phyloP scores from a whole-genome alignment of 2,329 filamentous ascomycete species.

The Verruconis gallopava region DNA sequence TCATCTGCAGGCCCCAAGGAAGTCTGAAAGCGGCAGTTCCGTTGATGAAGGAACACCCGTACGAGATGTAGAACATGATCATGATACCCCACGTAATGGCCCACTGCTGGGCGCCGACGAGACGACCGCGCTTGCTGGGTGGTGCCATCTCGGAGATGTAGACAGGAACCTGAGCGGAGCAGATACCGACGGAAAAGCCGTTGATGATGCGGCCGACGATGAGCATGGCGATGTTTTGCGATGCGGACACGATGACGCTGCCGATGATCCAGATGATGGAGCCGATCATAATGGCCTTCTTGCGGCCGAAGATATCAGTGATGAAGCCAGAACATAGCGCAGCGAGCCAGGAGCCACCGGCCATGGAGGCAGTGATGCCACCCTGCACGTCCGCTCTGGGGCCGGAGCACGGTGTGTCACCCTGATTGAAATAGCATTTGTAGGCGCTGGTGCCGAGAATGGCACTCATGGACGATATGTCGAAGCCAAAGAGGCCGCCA shows the following conservation, averaged over 20 bases:
- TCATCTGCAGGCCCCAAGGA: conserved; percentile 26
- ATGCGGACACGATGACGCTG: conserved; percentile 47
- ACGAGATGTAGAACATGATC: conserved; percentile 25
- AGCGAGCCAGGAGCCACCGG: conserved; percentile 56
- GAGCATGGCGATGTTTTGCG: conserved; percentile 57
- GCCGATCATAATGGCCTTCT: conserved; percentile 40
- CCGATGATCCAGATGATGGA: conserved; percentile 43
- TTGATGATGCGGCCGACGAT: conserved; percentile 56
- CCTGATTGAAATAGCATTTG: conserved; percentile 57
- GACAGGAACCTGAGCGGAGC: conserved; percentile 54
- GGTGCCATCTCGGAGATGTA: conserved; percentile 56
- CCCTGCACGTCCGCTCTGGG: conserved; percentile 46
- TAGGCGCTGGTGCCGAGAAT: conserved; percentile 54
- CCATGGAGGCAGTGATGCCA: conserved; percentile 58
- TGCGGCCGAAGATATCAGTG: conserved; percentile 44
- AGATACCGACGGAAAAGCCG: conserved; percentile 61
- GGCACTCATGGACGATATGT: conserved; percentile 60
- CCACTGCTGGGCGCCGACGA: conserved; percentile 62
- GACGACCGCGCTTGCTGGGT: conserved; percentile 43
- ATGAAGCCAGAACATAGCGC: conserved; percentile 46
- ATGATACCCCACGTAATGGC: conserved; percentile 53
- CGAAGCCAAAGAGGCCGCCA: conserved; percentile 64
- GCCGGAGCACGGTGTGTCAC: conserved; percentile 36
- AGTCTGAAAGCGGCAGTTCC: conserved; percentile 23
- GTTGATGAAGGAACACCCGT: conserved; percentile 23